Evolutionary conservation across 2,329 filamentous ascomycete genomes (phyloP).

Genomic region (Colletotrichum sp.): DNA sequence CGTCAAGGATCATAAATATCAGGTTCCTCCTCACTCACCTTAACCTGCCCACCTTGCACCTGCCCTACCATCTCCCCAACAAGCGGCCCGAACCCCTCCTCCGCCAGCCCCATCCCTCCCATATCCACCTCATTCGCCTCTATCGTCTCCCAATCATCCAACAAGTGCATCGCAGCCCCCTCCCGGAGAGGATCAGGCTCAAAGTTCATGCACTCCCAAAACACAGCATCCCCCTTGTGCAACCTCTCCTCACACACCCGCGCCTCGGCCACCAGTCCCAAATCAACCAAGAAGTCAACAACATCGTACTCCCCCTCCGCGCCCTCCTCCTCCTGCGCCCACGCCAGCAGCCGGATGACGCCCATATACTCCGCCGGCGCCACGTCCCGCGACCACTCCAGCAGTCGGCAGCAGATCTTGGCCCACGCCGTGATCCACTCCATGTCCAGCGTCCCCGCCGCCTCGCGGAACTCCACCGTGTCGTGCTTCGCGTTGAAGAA

Average conservation of each 20-base stretch:
- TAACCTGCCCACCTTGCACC: neutral
- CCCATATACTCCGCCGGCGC: conserved; percentile 32
- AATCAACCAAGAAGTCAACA: conserved; percentile 37
- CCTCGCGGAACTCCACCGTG: conserved; percentile 44
- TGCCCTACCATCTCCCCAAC: neutral
- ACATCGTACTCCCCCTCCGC: conserved; percentile 34
- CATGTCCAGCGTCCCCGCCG: conserved; percentile 34
- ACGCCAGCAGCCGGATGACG: conserved; percentile 26
- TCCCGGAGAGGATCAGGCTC: neutral
- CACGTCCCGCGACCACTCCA: conserved; percentile 29
- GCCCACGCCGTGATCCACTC: conserved; percentile 38
- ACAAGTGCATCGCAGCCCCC: neutral
- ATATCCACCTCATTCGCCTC: neutral
- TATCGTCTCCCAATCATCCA: neutral
- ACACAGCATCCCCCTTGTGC: conserved; percentile 25
- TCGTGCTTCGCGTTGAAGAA: neutral
- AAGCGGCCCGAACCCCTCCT: neutral
- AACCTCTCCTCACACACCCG: conserved; percentile 29
- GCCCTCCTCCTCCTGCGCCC: conserved; percentile 23
- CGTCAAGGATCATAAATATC: neutral
- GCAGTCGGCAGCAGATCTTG: conserved; percentile 35
- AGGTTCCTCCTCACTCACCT: neutral
- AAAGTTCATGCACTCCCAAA: conserved; percentile 26
- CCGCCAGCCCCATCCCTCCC: neutral
- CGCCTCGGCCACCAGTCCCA: conserved; percentile 35